phyloP scores from a whole-genome alignment of 345 rosid genomes.

The Rhizophora mangle region DNA sequence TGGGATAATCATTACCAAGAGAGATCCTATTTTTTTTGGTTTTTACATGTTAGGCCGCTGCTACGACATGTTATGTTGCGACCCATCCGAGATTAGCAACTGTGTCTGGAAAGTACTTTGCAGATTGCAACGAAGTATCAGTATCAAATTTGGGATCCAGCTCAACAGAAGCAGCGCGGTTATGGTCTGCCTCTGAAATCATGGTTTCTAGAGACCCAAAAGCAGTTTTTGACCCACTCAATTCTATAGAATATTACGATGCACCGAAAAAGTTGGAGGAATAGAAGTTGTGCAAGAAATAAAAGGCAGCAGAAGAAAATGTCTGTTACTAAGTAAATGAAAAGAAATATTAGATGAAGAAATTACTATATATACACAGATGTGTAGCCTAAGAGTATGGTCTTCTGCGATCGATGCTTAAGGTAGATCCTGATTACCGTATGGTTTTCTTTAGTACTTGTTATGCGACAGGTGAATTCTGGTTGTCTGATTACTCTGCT shows the following conservation, averaged over 20 bases:
- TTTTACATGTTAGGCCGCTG: slow-evolving; percentile 60
- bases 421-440: too few relatives aligned
- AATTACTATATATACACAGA: too few relatives aligned
- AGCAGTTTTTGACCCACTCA: slow-evolving; percentile 41
- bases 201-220: slow-evolving; percentile 62
- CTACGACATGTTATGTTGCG: slow-evolving; percentile 85
- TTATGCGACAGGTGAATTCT: too few relatives aligned
- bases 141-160: slow-evolving; percentile 68
- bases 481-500: too few relatives aligned
- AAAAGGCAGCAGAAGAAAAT: too few relatives aligned
- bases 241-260: slow-evolving; percentile 16
- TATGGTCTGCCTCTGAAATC: slow-evolving; percentile 81
- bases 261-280: too few relatives aligned
- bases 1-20: not conserved
- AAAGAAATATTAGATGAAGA: too few relatives aligned
- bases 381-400: too few relatives aligned
- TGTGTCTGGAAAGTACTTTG: slow-evolving; percentile 74
- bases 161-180: slow-evolving; percentile 61
- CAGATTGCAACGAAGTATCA: slow-evolving; percentile 81
- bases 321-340: too few relatives aligned
- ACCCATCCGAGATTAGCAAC: slow-evolving; percentile 55
- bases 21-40: not conserved
- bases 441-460: too few relatives aligned
- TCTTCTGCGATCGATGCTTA: too few relatives aligned
- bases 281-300: too few relatives aligned